These are phyloP conservation scores for Crithidia fasciculata DNA, from an alignment of 208 protist species.

Conservation along the genomic window DNA sequence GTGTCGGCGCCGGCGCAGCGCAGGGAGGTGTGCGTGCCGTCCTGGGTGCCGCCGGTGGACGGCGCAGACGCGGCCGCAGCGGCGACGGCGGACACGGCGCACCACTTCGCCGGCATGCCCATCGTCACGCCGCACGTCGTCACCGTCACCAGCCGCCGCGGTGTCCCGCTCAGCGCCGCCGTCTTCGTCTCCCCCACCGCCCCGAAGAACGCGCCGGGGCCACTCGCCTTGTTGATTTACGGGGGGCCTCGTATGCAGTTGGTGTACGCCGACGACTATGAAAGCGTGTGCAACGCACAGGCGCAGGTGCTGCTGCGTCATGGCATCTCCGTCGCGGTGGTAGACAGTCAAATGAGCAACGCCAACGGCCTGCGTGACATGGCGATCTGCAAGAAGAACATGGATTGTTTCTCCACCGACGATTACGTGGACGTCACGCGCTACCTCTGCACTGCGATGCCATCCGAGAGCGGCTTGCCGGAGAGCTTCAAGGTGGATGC, in stretches of 20 bases:
- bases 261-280: constrained; percentile 72
- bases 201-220: constrained; percentile 25
- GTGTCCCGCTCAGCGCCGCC: constrained; percentile 68
- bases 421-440: constrained; percentile 81
- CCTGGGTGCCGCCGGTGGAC: constrained; percentile 13
- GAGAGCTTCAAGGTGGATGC: constrained; percentile 61
- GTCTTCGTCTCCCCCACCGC: constrained; percentile 61
- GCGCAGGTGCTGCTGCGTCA: constrained; percentile 73
- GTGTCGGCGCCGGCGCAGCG: constrained; percentile 27
- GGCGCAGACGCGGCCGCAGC: constrained; percentile 12
- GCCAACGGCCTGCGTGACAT: constrained; percentile 78
- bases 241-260: constrained; percentile 90
- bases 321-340: constrained; percentile 80
- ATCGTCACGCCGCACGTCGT: constrained; percentile 55
- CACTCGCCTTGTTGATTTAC: constrained; percentile 86
- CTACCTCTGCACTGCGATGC: constrained; percentile 39
- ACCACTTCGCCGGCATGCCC: constrained; percentile 27
- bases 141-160: constrained; percentile 69
- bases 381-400: constrained; percentile 85
- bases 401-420: constrained; percentile 83
- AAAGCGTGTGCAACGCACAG: constrained; percentile 38
- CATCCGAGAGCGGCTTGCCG: constrained; percentile 29
- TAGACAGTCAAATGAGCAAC: constrained; percentile 90
- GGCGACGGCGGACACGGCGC: constrained; percentile 7
- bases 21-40: constrained; percentile 9